Evolutionary conservation across 345 rosid species (phyloP), one percentile per base, ranked within the genome.

Genomic region (Citrus hindsii): DNA sequence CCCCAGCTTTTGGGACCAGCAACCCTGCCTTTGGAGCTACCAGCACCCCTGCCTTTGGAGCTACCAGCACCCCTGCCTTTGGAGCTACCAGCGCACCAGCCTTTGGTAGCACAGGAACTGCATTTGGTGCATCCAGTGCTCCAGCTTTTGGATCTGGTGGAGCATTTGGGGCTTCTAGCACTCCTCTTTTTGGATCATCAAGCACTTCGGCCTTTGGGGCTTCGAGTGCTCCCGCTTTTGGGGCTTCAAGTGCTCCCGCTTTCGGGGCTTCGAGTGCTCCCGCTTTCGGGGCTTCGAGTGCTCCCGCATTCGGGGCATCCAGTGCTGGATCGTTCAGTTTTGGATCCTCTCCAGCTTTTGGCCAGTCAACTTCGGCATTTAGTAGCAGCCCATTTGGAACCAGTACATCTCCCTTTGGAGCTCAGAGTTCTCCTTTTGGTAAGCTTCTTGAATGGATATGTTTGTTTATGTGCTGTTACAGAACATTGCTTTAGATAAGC

Each of bases 291-390:
- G 59, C 81, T 32, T 78, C 87, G 0, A 80, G 81, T 27, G 62
- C 87, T 60, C 81, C 88, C 38, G 80, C 92, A 2, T 90, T 88
- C 78, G 93, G 92, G 24, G 79, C 90, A 60, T 81, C 94, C 37
- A 88, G 85, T 73, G 60, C 87, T 19, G 82, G 94, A 69, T 84
- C 92, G 10, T 90, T 90, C 77, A 87, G 84, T 84, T 92, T 91
- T 83, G 84, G 87, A 59, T 87, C 97, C 8, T 72, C 88, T 79
- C 89, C 95, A 62, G 86, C 91, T 76, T 93, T 93, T 83, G 98
- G 90, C 67, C 99, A 93, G 74, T 84, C 98, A 72, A 64, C 86
- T 33, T 78, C 98, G 61, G 84, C 93, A 42, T 94, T 97, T 90
- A 90, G 92, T 71, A 90, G 92, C 85, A 90, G 85, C 73, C 81